Base-by-base conservation (phyloP, 169 alveolate species). In the Eimeria necatrix region DNA sequence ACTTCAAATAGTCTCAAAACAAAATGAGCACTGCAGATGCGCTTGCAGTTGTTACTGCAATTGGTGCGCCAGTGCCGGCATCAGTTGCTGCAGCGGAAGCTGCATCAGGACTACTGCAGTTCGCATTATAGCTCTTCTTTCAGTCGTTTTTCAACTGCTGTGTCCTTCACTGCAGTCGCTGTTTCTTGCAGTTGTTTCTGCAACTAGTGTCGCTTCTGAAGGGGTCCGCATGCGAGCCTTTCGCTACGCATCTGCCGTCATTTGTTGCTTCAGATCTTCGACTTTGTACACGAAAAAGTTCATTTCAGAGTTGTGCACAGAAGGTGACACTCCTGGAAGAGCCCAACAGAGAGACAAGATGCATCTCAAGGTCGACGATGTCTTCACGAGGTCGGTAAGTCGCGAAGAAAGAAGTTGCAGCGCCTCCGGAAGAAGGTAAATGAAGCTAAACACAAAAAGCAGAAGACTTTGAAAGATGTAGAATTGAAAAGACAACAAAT, bases 371-470 rank as follows among this genome's bases (percentile, higher is more conserved):
- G 91, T 41, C 8, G 74, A 4, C 1, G 91, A 83, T 14, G 76
- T 53, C 41, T 53, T 71, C 20, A 64, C 76, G 22, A 83, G 91
- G 8, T 53, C 52, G 14, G 46, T 12, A 20, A 83, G 91, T 8
- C 76, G 70, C 2, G 91, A 74, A 0, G 64, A 46, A 71, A 83
- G 76, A 49, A 83, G 26, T 53, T 51, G 3, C 51, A 83, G 91
- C n/a, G 91, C 91, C 91, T 83, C 91, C 22, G 91, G 91, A 12
- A 83, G 76, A 10, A 83, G 91, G 46, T 83, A 83, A 20, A 83
- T 52, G 26, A 83, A 83, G 5, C 91, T 83, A 74, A 7, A 78
- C 49, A 46, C 85, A 41, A 14, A 46, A 74, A 12, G n/a, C n/a
- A n/a, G n/a, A 32, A 32, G 41, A 32, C 0, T 32, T 2, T 32